Percentiles rank a stretch among this genome's conserved stretches.
phyloP scores from a whole-genome alignment of 345 rosid genomes.

The Trapa bicornis region DNA sequence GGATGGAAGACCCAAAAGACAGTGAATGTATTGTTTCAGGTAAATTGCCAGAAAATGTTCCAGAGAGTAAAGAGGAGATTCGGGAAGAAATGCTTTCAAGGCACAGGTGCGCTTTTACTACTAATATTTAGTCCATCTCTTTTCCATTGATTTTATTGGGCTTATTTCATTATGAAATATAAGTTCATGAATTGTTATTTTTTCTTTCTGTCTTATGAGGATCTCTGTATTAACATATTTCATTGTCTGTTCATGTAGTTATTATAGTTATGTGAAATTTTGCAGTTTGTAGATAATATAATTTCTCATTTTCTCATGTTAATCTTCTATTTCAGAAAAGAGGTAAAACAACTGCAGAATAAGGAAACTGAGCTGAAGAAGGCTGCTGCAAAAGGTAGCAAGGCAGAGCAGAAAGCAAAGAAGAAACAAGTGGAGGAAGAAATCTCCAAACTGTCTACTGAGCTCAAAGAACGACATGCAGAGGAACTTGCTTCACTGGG shows the following conservation, averaged over 20 bases:
- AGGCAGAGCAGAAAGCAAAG: slow-evolving; percentile 95
- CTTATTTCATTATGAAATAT: not conserved
- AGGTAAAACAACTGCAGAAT: slow-evolving; percentile 59
- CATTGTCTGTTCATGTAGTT: not conserved
- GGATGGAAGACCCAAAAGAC: slow-evolving; percentile 32
- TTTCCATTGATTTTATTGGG: not conserved
- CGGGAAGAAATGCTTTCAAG: slow-evolving; percentile 56
- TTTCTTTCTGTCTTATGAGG: not conserved
- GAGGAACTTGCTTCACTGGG: slow-evolving; percentile 70
- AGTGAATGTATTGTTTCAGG: slow-evolving; percentile 15
- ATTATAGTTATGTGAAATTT: not conserved
- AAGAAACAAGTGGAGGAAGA: slow-evolving; percentile 94
- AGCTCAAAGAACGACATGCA: slow-evolving; percentile 67
- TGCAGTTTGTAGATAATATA: not conserved
- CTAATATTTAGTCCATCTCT: not conserved
- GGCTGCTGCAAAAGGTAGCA: slow-evolving; percentile 90
- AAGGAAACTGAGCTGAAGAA: slow-evolving; percentile 77
- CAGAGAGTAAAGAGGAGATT: slow-evolving; percentile 24
- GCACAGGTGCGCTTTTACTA: slow-evolving; percentile 31
- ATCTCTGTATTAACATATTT: not conserved
- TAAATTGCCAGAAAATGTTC: slow-evolving; percentile 12
- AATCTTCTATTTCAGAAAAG: slow-evolving; percentile 40
- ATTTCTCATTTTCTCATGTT: not conserved
- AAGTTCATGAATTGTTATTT: not conserved
- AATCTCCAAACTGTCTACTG: slow-evolving; percentile 45